These are phyloP conservation scores for Cylindrotheca fusiformis DNA, from an alignment of 108 stramenopile genomes.

Conservation along the genomic window DNA sequence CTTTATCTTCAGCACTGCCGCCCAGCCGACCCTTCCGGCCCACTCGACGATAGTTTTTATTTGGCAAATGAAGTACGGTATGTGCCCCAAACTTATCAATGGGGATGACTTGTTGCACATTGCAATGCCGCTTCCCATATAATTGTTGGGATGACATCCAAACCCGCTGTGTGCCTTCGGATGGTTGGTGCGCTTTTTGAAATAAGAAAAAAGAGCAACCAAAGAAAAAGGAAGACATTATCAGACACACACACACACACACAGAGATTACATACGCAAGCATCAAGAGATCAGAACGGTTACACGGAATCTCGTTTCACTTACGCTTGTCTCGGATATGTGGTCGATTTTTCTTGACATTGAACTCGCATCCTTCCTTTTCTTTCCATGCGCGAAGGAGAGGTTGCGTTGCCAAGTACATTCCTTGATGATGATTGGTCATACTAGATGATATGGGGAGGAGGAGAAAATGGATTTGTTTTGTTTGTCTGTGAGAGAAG, in stretches of 20 bases:
- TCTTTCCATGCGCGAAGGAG: slow-evolving; percentile 75
- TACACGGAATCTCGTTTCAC: not conserved
- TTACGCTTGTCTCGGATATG: slow-evolving; percentile 32
- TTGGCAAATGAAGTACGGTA: slow-evolving; percentile 79
- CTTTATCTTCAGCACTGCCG: slow-evolving; percentile 48
- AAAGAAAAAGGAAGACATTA: too few relatives aligned
- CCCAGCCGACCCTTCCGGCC: not conserved
- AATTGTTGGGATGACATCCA: slow-evolving; percentile 86
- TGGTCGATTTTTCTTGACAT: slow-evolving; percentile 64
- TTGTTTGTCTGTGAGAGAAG: too few relatives aligned
- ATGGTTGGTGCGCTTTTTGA: not conserved
- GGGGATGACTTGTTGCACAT: slow-evolving; percentile 70
- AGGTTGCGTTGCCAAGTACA: slow-evolving; percentile 72
- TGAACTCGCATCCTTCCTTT: slow-evolving; percentile 56
- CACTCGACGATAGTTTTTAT: slow-evolving; percentile 87
- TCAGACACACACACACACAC: too few relatives aligned
- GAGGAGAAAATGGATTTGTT: not conserved
- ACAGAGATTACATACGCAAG: too few relatives aligned
- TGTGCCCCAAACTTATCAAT: slow-evolving; percentile 71
- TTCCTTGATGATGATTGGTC: slow-evolving; percentile 83
- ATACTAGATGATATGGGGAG: slow-evolving; percentile 21
- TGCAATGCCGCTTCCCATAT: slow-evolving; percentile 68
- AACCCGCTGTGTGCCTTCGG: slow-evolving; percentile 28
- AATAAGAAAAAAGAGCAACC: not conserved
- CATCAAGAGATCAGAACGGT: too few relatives aligned